These are phyloP conservation scores for Bertia moriformis DNA, from an alignment of 2,329 filamentous ascomycete genomes.

Conservation along the genomic window DNA sequence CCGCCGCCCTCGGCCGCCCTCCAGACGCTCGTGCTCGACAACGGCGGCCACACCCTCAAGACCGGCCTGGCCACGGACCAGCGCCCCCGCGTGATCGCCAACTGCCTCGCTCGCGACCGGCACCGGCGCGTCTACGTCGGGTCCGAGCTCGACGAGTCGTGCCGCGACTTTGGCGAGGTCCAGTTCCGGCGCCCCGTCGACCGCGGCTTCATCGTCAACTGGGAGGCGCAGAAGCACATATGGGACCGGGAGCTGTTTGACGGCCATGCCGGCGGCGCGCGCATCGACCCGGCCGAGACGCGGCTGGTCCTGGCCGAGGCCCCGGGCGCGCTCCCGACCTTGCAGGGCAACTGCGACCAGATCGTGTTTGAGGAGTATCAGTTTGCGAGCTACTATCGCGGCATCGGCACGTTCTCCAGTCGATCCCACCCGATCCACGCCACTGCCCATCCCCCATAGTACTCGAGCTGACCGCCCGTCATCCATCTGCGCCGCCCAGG, in stretches of 20 bases:
- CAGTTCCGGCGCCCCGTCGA: slow-evolving; percentile 79
- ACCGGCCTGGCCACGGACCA: slow-evolving; percentile 55
- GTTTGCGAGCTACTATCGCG: slow-evolving; percentile 73
- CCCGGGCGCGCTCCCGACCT: slow-evolving; percentile 63
- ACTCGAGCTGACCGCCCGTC: no score
- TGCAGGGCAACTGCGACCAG: slow-evolving; percentile 87
- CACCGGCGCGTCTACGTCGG: slow-evolving; percentile 68
- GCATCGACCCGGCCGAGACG: slow-evolving; percentile 67
- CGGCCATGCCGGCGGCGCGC: slow-evolving; percentile 44
- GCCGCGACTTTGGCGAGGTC: slow-evolving; percentile 79
- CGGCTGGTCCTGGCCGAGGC: slow-evolving; percentile 74
- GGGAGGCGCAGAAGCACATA: slow-evolving; percentile 89
- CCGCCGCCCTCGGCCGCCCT: no score
- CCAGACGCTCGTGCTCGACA: slow-evolving; percentile 80
- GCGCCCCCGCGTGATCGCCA: slow-evolving; percentile 62
- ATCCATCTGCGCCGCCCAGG: slow-evolving; percentile 33
- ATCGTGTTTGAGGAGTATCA: slow-evolving; percentile 96
- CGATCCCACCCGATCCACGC: slow-evolving; percentile 1
- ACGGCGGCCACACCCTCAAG: slow-evolving; percentile 84
- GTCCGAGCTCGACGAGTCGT: slow-evolving; percentile 61
- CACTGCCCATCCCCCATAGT: slow-evolving; percentile 2
- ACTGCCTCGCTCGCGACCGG: slow-evolving; percentile 75
- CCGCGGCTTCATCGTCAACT: slow-evolving; percentile 88
- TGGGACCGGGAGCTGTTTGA: slow-evolving; percentile 85
- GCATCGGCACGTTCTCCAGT: slow-evolving; percentile 35